Conservation (phyloP, 345 rosid species). For the Murraya paniculata region DNA sequence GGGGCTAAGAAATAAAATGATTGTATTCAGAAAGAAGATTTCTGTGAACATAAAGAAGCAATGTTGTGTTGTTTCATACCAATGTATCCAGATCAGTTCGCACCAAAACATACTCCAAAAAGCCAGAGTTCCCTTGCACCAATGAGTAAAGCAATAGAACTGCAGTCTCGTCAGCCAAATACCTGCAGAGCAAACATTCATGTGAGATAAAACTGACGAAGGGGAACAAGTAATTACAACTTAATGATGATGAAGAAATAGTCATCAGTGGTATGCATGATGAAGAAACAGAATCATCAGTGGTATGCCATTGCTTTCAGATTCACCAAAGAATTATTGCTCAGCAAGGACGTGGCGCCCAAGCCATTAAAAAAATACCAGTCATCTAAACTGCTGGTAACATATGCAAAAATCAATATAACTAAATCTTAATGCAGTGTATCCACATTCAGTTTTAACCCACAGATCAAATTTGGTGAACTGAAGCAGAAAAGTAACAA, state of each 20-base stretch:
- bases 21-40: neutral
- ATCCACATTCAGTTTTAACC: neutral
- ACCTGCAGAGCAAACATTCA: slow-evolving; percentile 47
- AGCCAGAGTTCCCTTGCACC: slow-evolving; percentile 86
- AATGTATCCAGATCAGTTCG: slow-evolving; percentile 94
- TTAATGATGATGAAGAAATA: neutral
- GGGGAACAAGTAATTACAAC: neutral
- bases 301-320: neutral
- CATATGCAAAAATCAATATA: neutral
- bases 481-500: slow-evolving; percentile 1
- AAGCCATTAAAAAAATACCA: neutral
- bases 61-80: slow-evolving; percentile 48
- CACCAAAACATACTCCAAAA: slow-evolving; percentile 93
- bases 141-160: slow-evolving; percentile 85
- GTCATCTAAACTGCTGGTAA: neutral
- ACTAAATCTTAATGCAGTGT: neutral
- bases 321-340: neutral
- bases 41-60: neutral
- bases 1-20: neutral
- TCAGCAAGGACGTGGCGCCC: neutral
- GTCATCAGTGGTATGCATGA: neutral
- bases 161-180: slow-evolving; percentile 88
- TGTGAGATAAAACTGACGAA: slow-evolving; percentile 1
- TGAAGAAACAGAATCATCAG: neutral
- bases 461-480: neutral